Evolutionary conservation across 345 rosid genomes (phyloP).

Genomic region (Camelina hispida): DNA sequence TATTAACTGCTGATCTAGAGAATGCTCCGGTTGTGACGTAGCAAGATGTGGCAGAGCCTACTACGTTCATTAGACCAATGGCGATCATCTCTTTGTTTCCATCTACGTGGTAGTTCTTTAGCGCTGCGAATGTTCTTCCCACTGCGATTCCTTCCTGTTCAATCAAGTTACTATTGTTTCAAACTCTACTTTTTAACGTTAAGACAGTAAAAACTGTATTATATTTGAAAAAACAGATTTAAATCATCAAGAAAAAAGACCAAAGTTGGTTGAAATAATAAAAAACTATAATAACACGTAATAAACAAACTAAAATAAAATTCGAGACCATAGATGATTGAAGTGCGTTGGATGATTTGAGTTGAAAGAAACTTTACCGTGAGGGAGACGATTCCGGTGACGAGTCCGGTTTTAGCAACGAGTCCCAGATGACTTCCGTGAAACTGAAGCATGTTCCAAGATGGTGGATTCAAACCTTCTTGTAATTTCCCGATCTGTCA

Average conservation of each 20-base stretch:
- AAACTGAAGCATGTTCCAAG: constrained; percentile 87
- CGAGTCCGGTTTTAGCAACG: constrained; percentile 73
- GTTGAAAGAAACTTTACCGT: constrained; percentile 54
- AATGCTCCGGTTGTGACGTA: constrained; percentile 89
- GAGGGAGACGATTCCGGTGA: constrained; percentile 94
- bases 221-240: too few relatives aligned
- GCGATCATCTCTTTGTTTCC: constrained; percentile 99
- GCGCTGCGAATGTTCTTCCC: constrained; percentile 93
- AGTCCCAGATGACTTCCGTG: constrained; percentile 74
- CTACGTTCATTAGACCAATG: constrained; percentile 89
- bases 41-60: constrained; percentile 95
- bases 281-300: neutral
- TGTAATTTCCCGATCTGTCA: constrained; percentile 79
- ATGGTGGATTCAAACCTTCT: constrained; percentile 93
- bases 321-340: neutral
- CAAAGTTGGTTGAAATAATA: too few relatives aligned
- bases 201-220: neutral
- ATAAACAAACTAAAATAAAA: neutral
- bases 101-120: constrained; percentile 86
- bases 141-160: constrained; percentile 99
- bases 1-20: constrained; percentile 94
- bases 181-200: neutral
- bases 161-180: neutral
- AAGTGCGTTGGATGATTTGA: neutral
- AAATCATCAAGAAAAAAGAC: neutral